These are phyloP conservation scores for Globisporangium rhizosaccharum DNA, from an alignment of 352 stramenopile species.

Conservation along the genomic window DNA sequence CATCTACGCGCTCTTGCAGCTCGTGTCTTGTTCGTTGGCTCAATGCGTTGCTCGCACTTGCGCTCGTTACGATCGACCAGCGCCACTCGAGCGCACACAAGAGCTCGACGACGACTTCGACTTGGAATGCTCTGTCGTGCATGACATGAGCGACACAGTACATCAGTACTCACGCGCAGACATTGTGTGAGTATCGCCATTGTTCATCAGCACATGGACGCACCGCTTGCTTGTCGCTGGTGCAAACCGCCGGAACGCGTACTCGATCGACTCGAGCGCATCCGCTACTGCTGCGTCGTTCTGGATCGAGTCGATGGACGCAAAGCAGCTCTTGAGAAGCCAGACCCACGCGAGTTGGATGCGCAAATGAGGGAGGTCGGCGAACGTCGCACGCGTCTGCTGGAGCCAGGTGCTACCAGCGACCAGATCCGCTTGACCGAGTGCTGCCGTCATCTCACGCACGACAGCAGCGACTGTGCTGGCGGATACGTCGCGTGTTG, in stretches of 20 bases:
- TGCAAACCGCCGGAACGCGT: conserved; percentile 48
- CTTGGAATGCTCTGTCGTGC: conserved; percentile 35
- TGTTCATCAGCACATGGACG: not conserved
- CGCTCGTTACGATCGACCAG: not conserved
- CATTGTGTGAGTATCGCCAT: too few species aligned
- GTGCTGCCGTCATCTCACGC: conserved; percentile 16
- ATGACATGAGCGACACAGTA: not conserved
- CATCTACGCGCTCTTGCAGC: conserved; percentile 9
- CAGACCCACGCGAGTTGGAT: conserved; percentile 59
- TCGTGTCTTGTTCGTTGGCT: not conserved
- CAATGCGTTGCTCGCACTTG: not conserved
- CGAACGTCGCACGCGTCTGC: conserved; percentile 33
- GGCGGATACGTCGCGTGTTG: conserved; percentile 1
- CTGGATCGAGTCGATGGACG: not conserved
- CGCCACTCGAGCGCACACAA: conserved; percentile 53
- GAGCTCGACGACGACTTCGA: conserved; percentile 43
- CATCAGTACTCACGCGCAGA: not conserved
- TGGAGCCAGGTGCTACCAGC: conserved; percentile 33
- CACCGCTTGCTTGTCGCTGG: conserved; percentile 33
- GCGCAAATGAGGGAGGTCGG: conserved; percentile 19
- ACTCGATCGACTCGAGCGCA: conserved; percentile 54
- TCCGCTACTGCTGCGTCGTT: conserved; percentile 10
- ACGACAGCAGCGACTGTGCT: conserved; percentile 19
- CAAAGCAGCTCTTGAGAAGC: conserved; percentile 26
- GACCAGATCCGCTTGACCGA: conserved; percentile 15